A percentile compares a stretch with the other conserved stretches of the same genome.
phyloP scores from a whole-genome alignment of 305 asterid species.

The Solanum chacoense region DNA sequence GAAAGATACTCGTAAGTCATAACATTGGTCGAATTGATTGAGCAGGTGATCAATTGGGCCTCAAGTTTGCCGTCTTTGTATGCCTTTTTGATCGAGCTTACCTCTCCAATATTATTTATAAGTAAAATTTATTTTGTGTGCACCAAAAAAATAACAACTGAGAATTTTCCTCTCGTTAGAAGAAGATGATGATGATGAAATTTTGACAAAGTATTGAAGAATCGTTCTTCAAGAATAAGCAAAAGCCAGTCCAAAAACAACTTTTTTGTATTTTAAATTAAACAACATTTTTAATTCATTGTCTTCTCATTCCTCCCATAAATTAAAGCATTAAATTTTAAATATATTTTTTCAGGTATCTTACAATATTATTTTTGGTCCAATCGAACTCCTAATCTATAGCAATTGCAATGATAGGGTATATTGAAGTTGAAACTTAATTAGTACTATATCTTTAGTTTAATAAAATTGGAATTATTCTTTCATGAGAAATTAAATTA shows the following conservation, averaged over 20 bases:
- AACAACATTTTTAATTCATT: background rate
- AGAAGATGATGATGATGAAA: background rate
- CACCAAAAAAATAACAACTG: background rate
- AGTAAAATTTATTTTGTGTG: background rate
- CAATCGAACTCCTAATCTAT: background rate
- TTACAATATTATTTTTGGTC: background rate
- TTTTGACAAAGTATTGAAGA: background rate
- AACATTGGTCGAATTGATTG: background rate
- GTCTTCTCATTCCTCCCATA: background rate
- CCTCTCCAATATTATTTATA: background rate
- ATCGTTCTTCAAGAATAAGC: background rate
- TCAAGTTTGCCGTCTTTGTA: background rate
- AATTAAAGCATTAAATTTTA: background rate
- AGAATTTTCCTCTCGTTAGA: fast-evolving
- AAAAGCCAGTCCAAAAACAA: background rate
- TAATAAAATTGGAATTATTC: background rate
- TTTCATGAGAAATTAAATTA: background rate
- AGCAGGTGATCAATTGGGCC: background rate
- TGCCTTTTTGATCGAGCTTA: background rate
- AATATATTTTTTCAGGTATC: background rate
- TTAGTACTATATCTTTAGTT: background rate
- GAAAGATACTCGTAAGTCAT: background rate
- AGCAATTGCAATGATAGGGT: conserved; percentile 4
- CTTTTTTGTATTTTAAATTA: background rate
- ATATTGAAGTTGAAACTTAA: background rate